Evolutionary conservation across 2,329 filamentous ascomycete genomes (phyloP).

Genomic region (Xylaria sp.): DNA sequence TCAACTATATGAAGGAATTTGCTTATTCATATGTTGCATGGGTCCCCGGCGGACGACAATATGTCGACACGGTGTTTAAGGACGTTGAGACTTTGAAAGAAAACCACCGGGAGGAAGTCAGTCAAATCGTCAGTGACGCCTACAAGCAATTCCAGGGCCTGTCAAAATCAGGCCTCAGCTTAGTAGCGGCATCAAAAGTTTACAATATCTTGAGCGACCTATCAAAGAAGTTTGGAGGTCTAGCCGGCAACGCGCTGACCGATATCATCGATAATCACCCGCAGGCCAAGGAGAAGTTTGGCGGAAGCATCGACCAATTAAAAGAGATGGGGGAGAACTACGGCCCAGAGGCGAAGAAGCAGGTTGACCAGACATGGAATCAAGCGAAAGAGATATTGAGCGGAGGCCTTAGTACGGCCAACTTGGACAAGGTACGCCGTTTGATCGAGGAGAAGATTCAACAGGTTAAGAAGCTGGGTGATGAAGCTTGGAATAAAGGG

Average conservation of each 20-base stretch:
- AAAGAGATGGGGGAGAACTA: constrained; percentile 75
- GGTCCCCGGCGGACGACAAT: constrained; percentile 75
- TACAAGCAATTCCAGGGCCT: constrained; percentile 74
- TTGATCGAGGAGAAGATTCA: constrained; percentile 76
- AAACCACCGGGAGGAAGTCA: constrained; percentile 76
- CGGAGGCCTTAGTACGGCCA: constrained; percentile 65
- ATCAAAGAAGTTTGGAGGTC: constrained; percentile 65
- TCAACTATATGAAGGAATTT: constrained; percentile 72
- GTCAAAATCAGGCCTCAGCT: constrained; percentile 67
- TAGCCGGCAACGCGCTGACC: constrained; percentile 70
- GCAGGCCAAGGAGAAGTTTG: constrained; percentile 75
- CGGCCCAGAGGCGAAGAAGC: constrained; percentile 80
- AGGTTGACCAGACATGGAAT: constrained; percentile 76
- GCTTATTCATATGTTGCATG: constrained; percentile 75
- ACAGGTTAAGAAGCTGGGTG: constrained; percentile 72
- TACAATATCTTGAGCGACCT: constrained; percentile 72
- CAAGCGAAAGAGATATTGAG: constrained; percentile 72
- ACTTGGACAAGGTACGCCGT: constrained; percentile 65
- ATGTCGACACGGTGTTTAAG: constrained; percentile 75
- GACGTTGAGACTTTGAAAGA: constrained; percentile 74
- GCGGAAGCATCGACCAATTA: constrained; percentile 73
- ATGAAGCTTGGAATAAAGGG: constrained; percentile 77
- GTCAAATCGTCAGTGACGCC: constrained; percentile 72
- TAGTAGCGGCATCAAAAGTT: constrained; percentile 69
- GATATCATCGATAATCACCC: constrained; percentile 80